These are phyloP conservation scores for Thelephora ganbajun DNA, from an alignment of 768 basidiomycete genomes.

Conservation along the genomic window DNA sequence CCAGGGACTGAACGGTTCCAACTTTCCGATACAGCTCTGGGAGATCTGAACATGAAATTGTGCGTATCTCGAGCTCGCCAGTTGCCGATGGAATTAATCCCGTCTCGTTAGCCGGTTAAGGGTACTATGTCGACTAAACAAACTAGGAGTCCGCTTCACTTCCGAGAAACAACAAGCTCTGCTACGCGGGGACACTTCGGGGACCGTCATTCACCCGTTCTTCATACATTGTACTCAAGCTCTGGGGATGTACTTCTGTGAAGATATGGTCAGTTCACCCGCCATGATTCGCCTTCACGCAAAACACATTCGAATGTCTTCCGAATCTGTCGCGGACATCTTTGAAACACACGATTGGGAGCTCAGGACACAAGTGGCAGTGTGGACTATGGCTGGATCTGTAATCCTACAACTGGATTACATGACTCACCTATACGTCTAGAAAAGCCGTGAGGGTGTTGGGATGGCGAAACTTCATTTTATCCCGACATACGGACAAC, in stretches of 20 bases:
- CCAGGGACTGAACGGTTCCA: background rate
- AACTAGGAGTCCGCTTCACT: background rate
- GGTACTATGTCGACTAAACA: background rate
- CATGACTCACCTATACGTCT: background rate
- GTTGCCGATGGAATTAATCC: no score
- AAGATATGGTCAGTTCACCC: background rate
- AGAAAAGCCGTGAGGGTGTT: background rate
- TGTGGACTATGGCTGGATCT: background rate
- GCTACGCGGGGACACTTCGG: background rate
- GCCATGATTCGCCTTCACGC: background rate
- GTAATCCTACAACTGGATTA: background rate
- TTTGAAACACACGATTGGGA: background rate
- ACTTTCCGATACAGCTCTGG: background rate
- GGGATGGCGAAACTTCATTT: background rate
- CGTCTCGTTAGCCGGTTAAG: background rate
- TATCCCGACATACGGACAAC: background rate
- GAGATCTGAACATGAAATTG: background rate
- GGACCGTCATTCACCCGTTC: background rate
- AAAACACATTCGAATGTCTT: background rate
- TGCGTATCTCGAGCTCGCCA: background rate
- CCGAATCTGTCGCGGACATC: background rate
- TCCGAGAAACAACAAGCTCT: background rate
- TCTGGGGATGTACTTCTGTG: background rate
- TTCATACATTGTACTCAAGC: background rate
- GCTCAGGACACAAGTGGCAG: background rate